Evolutionary conservation across 2,329 filamentous ascomycete genomes (phyloP).

Genomic region (Colletotrichum karsti): DNA sequence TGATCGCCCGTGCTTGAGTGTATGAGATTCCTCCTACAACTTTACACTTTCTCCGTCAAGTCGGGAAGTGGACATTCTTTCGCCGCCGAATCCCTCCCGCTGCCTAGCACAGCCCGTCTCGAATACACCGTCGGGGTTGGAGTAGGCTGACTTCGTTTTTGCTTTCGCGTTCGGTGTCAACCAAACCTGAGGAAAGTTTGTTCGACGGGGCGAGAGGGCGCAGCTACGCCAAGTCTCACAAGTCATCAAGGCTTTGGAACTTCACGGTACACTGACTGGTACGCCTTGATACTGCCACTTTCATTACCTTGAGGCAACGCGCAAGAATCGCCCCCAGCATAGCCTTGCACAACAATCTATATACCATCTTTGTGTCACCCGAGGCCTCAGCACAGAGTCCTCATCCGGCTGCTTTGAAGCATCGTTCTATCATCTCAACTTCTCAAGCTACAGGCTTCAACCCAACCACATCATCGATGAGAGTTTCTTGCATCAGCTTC

Average conservation of each 20-base stretch:
- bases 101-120: slow-evolving; percentile 25
- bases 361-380: slow-evolving; percentile 10
- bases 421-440: background rate
- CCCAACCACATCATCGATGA: background rate
- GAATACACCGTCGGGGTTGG: background rate
- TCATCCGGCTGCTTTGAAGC: background rate
- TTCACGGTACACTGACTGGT: slow-evolving; percentile 1
- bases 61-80: background rate
- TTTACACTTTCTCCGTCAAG: background rate
- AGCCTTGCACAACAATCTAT: slow-evolving; percentile 2
- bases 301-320: background rate
- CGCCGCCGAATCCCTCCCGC: background rate
- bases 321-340: slow-evolving; percentile 2
- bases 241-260: background rate
- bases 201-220: slow-evolving; percentile 25
- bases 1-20: background rate
- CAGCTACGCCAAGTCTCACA: slow-evolving; percentile 11
- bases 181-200: background rate
- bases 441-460: background rate
- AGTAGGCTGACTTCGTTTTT: background rate
- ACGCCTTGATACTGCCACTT: slow-evolving; percentile 10
- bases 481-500: background rate
- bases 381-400: background rate
- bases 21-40: background rate
- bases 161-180: background rate